Percentiles rank a stretch among this genome's conserved stretches.
phyloP scores from a whole-genome alignment of 228 moss, liverwort and hornwort species.

The Sphagnum fallax region DNA sequence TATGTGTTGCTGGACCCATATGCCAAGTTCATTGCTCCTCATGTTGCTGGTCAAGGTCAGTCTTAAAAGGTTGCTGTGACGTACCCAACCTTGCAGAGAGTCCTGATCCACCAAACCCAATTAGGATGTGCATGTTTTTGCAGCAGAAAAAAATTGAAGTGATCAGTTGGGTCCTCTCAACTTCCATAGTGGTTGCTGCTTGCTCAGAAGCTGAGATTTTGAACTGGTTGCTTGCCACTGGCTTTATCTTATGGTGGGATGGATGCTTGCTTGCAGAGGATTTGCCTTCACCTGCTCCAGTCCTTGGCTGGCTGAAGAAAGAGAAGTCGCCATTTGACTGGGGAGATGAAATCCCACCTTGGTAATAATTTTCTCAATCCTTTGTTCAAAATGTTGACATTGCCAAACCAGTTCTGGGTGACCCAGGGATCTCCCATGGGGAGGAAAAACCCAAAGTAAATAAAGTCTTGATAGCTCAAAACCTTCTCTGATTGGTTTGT shows the following conservation, averaged over 20 bases:
- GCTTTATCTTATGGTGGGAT: neutral
- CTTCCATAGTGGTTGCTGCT: no score
- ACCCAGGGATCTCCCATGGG: no score
- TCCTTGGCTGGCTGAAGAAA: conserved; percentile 71
- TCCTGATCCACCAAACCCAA: no score
- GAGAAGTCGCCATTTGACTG: conserved; percentile 59
- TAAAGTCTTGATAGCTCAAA: no score
- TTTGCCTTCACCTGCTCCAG: conserved; percentile 66
- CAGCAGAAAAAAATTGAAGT: no score
- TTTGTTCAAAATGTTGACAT: neutral
- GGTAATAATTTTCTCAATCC: conserved; percentile 25
- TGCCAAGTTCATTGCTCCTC: conserved; percentile 75
- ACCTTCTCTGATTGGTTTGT: no score
- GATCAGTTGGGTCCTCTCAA: no score
- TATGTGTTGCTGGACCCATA: conserved; percentile 86
- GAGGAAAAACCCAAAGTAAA: no score
- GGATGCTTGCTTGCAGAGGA: conserved; percentile 29
- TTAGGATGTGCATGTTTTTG: no score
- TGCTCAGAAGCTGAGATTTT: no score
- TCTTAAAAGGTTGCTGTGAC: neutral
- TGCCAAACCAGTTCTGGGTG: no score
- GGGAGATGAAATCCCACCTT: conserved; percentile 60
- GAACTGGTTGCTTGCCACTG: neutral
- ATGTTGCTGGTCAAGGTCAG: conserved; percentile 83
- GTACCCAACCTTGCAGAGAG: no score